Evolutionary conservation across 1,139 yeast genomes (phyloP).

Genomic region (Taphrina confusa): DNA sequence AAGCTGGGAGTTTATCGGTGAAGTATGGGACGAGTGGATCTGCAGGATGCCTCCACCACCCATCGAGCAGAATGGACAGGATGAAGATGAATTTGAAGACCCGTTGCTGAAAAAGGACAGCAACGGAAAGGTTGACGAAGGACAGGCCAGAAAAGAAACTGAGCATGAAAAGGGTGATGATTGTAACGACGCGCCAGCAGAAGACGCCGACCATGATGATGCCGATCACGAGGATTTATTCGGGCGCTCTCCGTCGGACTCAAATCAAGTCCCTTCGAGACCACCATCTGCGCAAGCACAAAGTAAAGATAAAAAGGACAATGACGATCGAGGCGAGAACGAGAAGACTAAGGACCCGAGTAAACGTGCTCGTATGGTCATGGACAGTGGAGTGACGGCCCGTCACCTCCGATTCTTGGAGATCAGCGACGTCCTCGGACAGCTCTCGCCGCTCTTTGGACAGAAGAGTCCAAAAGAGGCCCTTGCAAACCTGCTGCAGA

Average conservation of each 20-base stretch:
- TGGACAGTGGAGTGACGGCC: constrained; percentile 27
- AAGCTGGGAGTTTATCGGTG: constrained; percentile 30
- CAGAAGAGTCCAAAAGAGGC: constrained; percentile 12
- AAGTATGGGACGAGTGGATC: constrained; percentile 32
- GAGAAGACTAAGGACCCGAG: constrained; percentile 19
- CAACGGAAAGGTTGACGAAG: background rate
- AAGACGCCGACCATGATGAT: background rate
- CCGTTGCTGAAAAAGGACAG: background rate
- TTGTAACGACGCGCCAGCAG: background rate
- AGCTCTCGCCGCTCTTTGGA: constrained; percentile 22
- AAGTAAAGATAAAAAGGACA: background rate
- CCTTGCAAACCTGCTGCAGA: background rate
- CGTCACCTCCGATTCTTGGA: constrained; percentile 23
- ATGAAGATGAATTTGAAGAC: constrained; percentile 2
- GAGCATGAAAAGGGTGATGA: background rate
- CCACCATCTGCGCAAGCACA: background rate
- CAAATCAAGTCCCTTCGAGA: constrained; percentile 2
- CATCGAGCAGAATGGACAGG: constrained; percentile 3
- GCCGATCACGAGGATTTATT: constrained; percentile 17
- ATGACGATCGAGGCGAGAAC: background rate
- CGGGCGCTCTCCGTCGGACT: constrained; percentile 14
- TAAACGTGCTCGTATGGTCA: constrained; percentile 21
- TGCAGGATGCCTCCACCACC: constrained; percentile 25
- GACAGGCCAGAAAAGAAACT: background rate
- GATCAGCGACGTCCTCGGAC: constrained; percentile 26